Base-by-base conservation (phyloP, 1,139 yeast species). In the Magnusiomyces sp. region DNA sequence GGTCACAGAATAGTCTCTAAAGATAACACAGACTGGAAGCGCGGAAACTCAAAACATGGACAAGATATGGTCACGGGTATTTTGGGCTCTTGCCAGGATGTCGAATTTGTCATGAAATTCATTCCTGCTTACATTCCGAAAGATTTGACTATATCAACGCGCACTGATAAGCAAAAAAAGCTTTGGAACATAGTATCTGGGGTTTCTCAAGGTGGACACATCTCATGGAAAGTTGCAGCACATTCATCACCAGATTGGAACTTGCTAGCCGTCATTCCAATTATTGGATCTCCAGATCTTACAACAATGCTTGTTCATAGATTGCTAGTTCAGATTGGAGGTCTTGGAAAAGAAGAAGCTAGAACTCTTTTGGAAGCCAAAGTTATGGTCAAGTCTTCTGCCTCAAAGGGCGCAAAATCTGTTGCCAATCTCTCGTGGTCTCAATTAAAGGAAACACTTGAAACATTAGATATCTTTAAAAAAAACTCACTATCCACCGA, bases 201-300 rank as follows among this genome's bases (percentile, higher is more conserved):
- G 2, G 71, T 71, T 47, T 80, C 86, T 0, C 67, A 80, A 54
- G 87, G 88, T 1, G 88, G 79, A 0, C 85, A 81, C 62, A 66
- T 74, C 10, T 68, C 74, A 27, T 76, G 79, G 63, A 50, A 49
- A 36, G 45, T 42, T n/a, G 54, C 52, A 7, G 50, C 52, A 7
- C 44, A 41, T 41, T 9, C 34, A n/a, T 9, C 5, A 5, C 36
- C 44, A 6, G 36, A 41, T 11, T 46, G 49, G 9, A 49, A 43
- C 2, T 38, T 40, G 23, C 33, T 46, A 23, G 54, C 54, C 6
- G 49, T 39, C 2, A 29, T 49, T 10, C 54, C 54, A 7, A 46
- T 51, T 34, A 51, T 51, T 29, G 54, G 49, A 11, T 40, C 47
- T 13, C 54, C 54, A 6, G 46, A 51, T 37, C 27, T 51, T 31